Evolutionary conservation across 495 filamentous ascomycete genomes (phyloP).

Genomic region (Aspergillus hancockii): DNA sequence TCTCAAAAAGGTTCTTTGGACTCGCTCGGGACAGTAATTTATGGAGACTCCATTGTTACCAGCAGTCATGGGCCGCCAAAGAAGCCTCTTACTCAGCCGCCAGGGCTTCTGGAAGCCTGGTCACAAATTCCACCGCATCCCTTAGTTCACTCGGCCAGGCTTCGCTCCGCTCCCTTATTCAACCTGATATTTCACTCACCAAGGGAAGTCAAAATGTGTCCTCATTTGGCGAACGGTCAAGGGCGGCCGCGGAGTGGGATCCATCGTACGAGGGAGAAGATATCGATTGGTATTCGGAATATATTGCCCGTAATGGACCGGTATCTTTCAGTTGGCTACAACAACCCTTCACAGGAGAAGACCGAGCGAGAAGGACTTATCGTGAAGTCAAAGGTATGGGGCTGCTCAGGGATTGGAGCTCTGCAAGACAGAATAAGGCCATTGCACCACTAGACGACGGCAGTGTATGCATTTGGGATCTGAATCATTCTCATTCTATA

Average conservation of each 20-base stretch:
- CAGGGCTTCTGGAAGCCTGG: slow-evolving; percentile 31
- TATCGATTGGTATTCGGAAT: slow-evolving; percentile 85
- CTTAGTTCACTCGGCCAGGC: slow-evolving; percentile 37
- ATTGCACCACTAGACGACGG: slow-evolving; percentile 84
- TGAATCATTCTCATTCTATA: slow-evolving; percentile 57
- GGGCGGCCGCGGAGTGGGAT: slow-evolving; percentile 77
- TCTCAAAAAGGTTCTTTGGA: slow-evolving; percentile 65
- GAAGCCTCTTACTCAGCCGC: slow-evolving; percentile 37
- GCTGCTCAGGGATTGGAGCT: slow-evolving; percentile 54
- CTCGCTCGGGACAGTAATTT: slow-evolving; percentile 72
- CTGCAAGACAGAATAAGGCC: slow-evolving; percentile 53
- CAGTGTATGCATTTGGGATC: slow-evolving; percentile 82
- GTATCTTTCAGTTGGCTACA: slow-evolving; percentile 75
- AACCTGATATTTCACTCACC: slow-evolving; percentile 28
- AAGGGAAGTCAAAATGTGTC: slow-evolving; percentile 16
- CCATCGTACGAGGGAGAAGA: slow-evolving; percentile 63
- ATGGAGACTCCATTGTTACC: slow-evolving; percentile 77
- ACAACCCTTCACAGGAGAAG: slow-evolving; percentile 44
- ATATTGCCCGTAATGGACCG: slow-evolving; percentile 77
- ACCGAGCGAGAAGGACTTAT: slow-evolving; percentile 41
- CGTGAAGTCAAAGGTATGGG: slow-evolving; percentile 64
- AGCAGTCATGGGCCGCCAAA: slow-evolving; percentile 56
- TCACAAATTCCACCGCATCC: slow-evolving; percentile 28
- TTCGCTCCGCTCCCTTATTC: slow-evolving; percentile 39
- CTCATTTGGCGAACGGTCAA: slow-evolving; percentile 43